Evolutionary conservation across 176 grass and related monocot species (phyloP), one percentile per base, ranked within the genome.

Genomic region (Zoysia japonica): DNA sequence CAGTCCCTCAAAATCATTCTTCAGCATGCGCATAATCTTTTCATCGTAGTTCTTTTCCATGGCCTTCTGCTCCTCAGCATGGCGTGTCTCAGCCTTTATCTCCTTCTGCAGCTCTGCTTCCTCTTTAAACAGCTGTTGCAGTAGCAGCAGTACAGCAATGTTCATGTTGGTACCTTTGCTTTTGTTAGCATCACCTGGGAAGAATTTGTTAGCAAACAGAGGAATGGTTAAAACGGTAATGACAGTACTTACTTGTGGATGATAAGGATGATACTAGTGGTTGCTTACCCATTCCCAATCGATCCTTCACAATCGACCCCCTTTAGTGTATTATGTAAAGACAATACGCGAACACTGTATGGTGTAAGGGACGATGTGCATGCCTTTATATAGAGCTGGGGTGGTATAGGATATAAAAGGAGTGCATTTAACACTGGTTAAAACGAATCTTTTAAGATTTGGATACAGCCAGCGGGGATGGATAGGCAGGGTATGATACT

Each of bases 321-420:
- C 76, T 66, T 78, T 9, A 20, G 0, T 51, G 36, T 77, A 50
- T 78, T 11, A 2, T 67, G 47, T 35, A 50, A 66, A 42, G 51
- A 52, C 63, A 19, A 53, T 67, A 2, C 0, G 37, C 48, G 13
- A 54, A 78, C 36, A 9, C 61, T 50, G 61, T 65, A 52, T 57
- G 62, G 16, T 67, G 10, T 78, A 44, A 9, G 5, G 11, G 76
- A 52, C 7, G 12, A 54, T 20, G 17, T 11, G 0, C 17, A 67
- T 54, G 11, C 38, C 48, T 5, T 79, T 68, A 56, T 79, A 79
- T 79, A 79, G 49, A 55, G 49, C 35, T 75, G 35, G 43, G 61
- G 11, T 45, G 49, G 38, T 68, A 45, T 54, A 41, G 11, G 39
- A 28, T 16, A 44, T 79, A 68, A 35, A 67, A 63, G 75, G 4